Conservation (phyloP, 2,329 filamentous ascomycete genomes). For the Neophaeococcomyces mojaviensis region DNA sequence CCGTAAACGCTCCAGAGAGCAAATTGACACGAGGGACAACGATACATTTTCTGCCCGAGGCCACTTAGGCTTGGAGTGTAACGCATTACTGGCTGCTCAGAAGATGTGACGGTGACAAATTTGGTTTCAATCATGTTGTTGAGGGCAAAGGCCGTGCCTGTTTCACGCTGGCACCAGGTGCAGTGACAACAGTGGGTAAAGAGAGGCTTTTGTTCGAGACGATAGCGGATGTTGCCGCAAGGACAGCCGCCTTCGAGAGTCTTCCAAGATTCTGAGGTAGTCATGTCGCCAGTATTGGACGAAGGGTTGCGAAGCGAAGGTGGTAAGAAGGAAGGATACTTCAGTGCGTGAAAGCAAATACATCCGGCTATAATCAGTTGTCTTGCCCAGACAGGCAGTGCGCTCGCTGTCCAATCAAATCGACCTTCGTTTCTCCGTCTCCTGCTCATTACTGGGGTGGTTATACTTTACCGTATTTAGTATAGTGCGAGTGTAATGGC, state of each 20-base stretch:
- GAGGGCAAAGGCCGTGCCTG: slow-evolving; percentile 16
- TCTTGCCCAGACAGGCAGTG: no score
- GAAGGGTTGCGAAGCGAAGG: background rate
- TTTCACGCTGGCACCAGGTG: slow-evolving; percentile 18
- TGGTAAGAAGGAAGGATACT: background rate
- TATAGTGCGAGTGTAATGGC: background rate
- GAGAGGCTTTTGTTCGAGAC: slow-evolving; percentile 13
- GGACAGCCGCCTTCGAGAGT: slow-evolving; percentile 15
- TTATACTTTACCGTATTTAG: no score
- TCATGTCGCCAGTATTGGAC: background rate
- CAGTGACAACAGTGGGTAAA: slow-evolving; percentile 19
- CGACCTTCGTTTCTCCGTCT: no score
- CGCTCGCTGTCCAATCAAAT: no score
- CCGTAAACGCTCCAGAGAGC: slow-evolving; percentile 39
- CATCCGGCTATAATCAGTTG: no score
- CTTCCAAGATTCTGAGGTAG: background rate
- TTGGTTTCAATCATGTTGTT: slow-evolving; percentile 17
- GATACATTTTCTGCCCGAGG: slow-evolving; percentile 34
- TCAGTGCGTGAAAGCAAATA: no score
- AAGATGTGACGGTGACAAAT: slow-evolving; percentile 8
- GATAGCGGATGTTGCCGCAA: slow-evolving; percentile 15
- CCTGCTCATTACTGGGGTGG: no score
- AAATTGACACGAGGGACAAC: slow-evolving; percentile 38
- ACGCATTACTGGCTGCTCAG: slow-evolving; percentile 6
- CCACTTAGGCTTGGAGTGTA: slow-evolving; percentile 34